A percentile compares a stretch with the other conserved stretches of the same genome.
These are phyloP conservation scores for Coemansia sp. DNA, from an alignment of 192 early-diverging fungal genomes.

Conservation along the genomic window DNA sequence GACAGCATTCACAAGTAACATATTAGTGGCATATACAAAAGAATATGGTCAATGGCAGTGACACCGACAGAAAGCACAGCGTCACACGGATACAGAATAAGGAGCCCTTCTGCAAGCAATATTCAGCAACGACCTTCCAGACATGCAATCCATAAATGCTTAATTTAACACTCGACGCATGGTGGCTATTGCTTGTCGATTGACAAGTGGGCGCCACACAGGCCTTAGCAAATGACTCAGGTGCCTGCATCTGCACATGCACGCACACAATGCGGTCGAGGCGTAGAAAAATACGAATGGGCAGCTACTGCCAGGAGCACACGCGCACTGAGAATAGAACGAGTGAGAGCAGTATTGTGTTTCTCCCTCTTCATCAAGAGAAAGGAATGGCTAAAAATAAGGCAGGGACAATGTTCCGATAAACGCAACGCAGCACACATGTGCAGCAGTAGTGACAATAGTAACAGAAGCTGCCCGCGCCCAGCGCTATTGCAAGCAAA, in stretches of 20 bases:
- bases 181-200: constrained; percentile 5
- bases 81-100: background rate
- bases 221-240: constrained; percentile 12
- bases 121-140: background rate
- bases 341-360: background rate
- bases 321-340: background rate
- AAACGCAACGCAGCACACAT: constrained; percentile 3
- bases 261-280: constrained; percentile 6
- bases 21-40: background rate
- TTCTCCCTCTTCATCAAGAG: background rate
- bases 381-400: constrained; percentile 2
- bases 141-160: background rate
- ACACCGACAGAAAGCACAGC: too few species aligned
- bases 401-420: constrained; percentile 1
- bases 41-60: background rate
- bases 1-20: background rate
- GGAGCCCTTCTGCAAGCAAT: background rate
- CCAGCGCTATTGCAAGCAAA: constrained; percentile 3
- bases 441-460: constrained; percentile 10
- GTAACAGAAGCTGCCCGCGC: background rate
- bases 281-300: background rate
- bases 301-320: background rate
- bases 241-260: constrained; percentile 9
- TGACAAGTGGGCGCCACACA: constrained; percentile 23
- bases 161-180: background rate